phyloP scores from a whole-genome alignment of 2,329 filamentous ascomycete genomes.

The Trichoderma oligosporum region DNA sequence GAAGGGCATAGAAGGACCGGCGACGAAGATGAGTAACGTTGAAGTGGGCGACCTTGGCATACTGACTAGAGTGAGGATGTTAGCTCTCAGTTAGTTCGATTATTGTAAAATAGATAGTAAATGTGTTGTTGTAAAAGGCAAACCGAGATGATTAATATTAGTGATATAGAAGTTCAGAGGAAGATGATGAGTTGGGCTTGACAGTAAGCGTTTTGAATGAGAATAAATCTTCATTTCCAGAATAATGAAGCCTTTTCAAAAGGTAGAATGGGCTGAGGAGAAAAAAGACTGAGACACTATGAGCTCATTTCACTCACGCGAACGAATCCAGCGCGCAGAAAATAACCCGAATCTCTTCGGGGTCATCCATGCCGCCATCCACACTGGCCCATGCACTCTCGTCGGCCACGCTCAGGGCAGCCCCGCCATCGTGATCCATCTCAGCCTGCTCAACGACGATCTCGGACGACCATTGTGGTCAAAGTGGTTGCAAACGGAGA shows the following conservation, averaged over 20 bases:
- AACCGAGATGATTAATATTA: too few species aligned
- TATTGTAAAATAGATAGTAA: too few species aligned
- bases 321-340: constrained; percentile 86
- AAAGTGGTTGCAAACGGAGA: neutral
- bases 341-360: constrained; percentile 76
- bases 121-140: too few species aligned
- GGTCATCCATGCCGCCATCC: constrained; percentile 65
- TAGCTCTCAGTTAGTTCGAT: too few species aligned
- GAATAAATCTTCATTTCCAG: neutral
- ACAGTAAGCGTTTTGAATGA: neutral
- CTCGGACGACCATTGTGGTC: constrained; percentile 8
- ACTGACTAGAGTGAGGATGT: constrained; percentile 58
- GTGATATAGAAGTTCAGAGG: too few species aligned
- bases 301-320: constrained; percentile 55
- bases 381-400: constrained; percentile 55
- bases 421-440: constrained; percentile 17
- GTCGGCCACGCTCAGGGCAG: constrained; percentile 27
- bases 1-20: constrained; percentile 89
- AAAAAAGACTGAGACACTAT: neutral
- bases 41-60: constrained; percentile 78
- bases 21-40: constrained; percentile 88
- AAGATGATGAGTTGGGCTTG: neutral
- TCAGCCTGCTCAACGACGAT: constrained; percentile 18
- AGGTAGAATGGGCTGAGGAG: neutral
- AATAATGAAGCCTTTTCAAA: neutral